These are phyloP conservation scores for Aphanomyces invadans DNA, from an alignment of 352 stramenopile species.

Conservation along the genomic window DNA sequence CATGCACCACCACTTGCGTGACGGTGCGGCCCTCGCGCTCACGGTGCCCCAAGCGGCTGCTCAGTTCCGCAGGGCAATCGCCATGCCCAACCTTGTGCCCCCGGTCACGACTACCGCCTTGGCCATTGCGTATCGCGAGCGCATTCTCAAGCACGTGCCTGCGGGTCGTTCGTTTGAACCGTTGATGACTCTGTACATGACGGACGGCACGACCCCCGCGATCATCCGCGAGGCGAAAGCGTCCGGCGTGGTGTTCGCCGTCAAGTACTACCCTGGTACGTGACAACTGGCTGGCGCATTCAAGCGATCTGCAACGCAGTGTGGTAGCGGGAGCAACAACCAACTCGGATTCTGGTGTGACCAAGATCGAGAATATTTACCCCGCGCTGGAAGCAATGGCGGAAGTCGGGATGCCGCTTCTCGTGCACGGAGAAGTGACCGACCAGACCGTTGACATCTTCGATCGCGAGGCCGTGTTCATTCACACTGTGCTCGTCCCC, in stretches of 20 bases:
- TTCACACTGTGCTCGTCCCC: slow-evolving; percentile 92
- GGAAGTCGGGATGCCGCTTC: slow-evolving; percentile 87
- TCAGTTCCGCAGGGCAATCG: slow-evolving; percentile 87
- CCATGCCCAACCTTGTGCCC: slow-evolving; percentile 98
- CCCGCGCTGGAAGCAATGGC: slow-evolving; percentile 71
- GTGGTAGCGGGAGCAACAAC: slow-evolving; percentile 92
- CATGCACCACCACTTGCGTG: slow-evolving; percentile 97
- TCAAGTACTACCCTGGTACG: slow-evolving; percentile 96
- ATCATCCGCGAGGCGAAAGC: slow-evolving; percentile 91
- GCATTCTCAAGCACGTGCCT: slow-evolving; percentile 85
- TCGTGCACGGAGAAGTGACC: slow-evolving; percentile 96
- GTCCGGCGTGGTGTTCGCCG: slow-evolving; percentile 87
- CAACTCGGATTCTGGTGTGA: slow-evolving; percentile 97
- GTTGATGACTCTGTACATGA: slow-evolving; percentile 98
- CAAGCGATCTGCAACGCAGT: no score
- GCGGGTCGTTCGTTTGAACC: slow-evolving; percentile 81
- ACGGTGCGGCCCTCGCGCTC: slow-evolving; percentile 73
- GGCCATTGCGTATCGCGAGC: slow-evolving; percentile 94
- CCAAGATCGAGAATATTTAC: slow-evolving; percentile 92
- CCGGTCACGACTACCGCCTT: slow-evolving; percentile 92
- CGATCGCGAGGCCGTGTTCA: slow-evolving; percentile 95
- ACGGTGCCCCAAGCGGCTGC: slow-evolving; percentile 72
- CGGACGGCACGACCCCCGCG: slow-evolving; percentile 93
- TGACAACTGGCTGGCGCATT: neutral
- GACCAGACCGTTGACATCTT: slow-evolving; percentile 95